Base-by-base conservation (phyloP, 2,329 filamentous ascomycete species). In the Colletotrichum sp. region DNA sequence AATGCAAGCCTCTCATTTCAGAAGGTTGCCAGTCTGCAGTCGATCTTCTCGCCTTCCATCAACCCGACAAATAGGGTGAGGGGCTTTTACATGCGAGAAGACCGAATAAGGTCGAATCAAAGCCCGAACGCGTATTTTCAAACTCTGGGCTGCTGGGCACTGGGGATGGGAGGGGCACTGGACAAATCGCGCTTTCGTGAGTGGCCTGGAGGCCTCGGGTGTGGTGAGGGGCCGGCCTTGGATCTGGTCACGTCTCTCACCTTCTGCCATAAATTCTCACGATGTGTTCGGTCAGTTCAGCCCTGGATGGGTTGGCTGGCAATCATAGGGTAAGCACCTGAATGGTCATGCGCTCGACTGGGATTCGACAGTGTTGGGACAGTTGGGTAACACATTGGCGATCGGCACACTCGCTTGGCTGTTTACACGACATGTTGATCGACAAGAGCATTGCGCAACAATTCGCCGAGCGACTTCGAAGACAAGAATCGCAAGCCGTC, bases 121-220 rank as follows among this genome's bases (percentile, higher is more conserved):
- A 39, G 21, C 61, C 61, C 30, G 60, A 24, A 75, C 39, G 72
- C 72, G 61, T 67, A 21, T 48, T 61, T 64, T 55, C 30, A 30
- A 67, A 67, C 39, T 76, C 16, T 74, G 65, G 64, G 64, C 64
- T 59, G 36, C 59, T 65, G 59, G 64, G 74, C 64, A 65, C 28
- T 13, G 61, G 48, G 32, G 28, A 13, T 30, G 32, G 55, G 28
- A 55, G 16, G n/a, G 26, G 59, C 32, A 26, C 57, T 70, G 24
- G 15, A 39, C 28, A 63, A 5, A 69, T 61, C 16, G 36, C 39
- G 57, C 67, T 30, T 63, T 28, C 21, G 30, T 18, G 34, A 64
- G 39, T 57, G 26, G 39, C 30, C 10, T 30, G 36, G 63, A 64
- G 73, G 73, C 64, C 64, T 75, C 64, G 70, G 60, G 36, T 30